phyloP scores from a whole-genome alignment of 345 rosid genomes.

The Populus deltoides region DNA sequence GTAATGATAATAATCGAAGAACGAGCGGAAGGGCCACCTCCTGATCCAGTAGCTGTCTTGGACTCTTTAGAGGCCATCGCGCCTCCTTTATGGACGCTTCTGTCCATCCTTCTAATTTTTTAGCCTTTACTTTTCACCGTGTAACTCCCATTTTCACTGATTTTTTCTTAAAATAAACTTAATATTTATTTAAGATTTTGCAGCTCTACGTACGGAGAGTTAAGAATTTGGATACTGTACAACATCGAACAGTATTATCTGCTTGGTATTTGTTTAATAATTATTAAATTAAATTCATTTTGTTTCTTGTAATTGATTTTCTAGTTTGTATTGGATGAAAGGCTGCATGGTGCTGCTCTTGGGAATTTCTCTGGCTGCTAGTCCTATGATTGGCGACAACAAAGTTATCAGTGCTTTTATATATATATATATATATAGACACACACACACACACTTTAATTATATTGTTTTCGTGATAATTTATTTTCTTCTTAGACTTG shows the following conservation, averaged over 20 bases:
- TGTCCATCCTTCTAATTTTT: constrained; percentile 54
- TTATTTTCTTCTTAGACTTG: too few relatives aligned
- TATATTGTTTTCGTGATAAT: too few relatives aligned
- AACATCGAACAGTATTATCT: constrained; percentile 66
- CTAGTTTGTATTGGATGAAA: constrained; percentile 26
- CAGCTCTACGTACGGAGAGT: constrained; percentile 86
- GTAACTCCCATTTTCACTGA: constrained; percentile 20
- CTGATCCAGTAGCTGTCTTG: constrained; percentile 84
- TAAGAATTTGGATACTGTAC: constrained; percentile 77
- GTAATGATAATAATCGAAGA: too few relatives aligned
- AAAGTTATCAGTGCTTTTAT: constrained; percentile 76
- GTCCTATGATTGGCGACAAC: constrained; percentile 55
- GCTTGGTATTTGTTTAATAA: constrained; percentile 42
- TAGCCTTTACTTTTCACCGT: constrained; percentile 61
- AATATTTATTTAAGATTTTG: background rate
- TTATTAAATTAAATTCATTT: background rate
- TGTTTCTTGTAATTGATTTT: background rate
- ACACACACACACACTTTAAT: too few relatives aligned
- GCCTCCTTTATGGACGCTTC: constrained; percentile 79
- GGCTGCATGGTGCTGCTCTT: constrained; percentile 83
- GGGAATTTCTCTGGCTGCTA: constrained; percentile 65
- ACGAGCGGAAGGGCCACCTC: constrained; percentile 71
- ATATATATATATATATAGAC: too few relatives aligned
- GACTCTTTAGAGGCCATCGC: constrained; percentile 62
- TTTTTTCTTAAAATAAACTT: background rate